These are phyloP conservation scores for Rhodocollybia butyracea DNA, from an alignment of 768 basidiomycete genomes.

Conservation along the genomic window DNA sequence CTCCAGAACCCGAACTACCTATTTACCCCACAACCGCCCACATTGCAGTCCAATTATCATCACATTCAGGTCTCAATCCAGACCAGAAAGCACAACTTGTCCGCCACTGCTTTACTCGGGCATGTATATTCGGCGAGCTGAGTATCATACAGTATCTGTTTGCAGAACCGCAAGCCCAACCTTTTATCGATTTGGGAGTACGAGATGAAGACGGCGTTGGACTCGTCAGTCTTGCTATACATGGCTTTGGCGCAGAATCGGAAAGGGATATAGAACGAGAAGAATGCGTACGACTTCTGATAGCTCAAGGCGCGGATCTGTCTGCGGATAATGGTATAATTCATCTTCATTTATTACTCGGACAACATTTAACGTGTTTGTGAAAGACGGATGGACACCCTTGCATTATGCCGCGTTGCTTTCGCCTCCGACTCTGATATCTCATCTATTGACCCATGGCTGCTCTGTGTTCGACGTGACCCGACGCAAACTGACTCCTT, in stretches of 20 bases:
- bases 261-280: constrained; percentile 88
- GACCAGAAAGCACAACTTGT: constrained; percentile 69
- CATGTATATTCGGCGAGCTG: constrained; percentile 78
- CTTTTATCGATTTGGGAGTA: constrained; percentile 60
- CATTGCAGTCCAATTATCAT: constrained; percentile 60
- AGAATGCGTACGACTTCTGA: constrained; percentile 80
- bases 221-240: constrained; percentile 71
- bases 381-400: constrained; percentile 88
- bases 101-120: constrained; percentile 68
- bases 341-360: background rate
- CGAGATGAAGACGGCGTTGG: constrained; percentile 87
- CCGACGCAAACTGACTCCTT: constrained; percentile 73
- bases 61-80: constrained; percentile 64
- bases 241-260: constrained; percentile 78
- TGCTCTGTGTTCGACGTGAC: constrained; percentile 81
- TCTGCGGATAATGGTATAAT: constrained; percentile 61
- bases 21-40: constrained; percentile 66
- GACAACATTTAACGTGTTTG: constrained; percentile 2
- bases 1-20: constrained; percentile 79
- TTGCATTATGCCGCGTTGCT: constrained; percentile 89
- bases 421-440: constrained; percentile 87
- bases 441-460: constrained; percentile 89
- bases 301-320: constrained; percentile 74
- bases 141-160: constrained; percentile 70
- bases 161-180: constrained; percentile 61